Evolutionary conservation across 257 asterid species (phyloP).

Genomic region (Knoxia roxburghii): DNA sequence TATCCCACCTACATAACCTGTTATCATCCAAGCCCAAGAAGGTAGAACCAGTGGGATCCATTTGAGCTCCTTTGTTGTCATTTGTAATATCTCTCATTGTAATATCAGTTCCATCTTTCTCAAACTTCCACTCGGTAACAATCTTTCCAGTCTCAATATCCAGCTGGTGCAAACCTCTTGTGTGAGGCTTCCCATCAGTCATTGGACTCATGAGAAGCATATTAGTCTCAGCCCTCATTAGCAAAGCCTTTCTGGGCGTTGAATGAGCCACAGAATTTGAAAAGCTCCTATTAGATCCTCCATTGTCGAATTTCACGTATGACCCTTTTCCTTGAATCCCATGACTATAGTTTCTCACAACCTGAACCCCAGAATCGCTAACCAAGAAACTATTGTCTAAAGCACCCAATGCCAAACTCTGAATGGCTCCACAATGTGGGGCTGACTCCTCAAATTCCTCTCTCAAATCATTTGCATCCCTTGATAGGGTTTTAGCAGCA

Average conservation of each 20-base stretch:
- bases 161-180: slow-evolving; percentile 82
- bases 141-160: slow-evolving; percentile 85
- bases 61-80: slow-evolving; percentile 84
- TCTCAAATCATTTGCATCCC: slow-evolving; percentile 44
- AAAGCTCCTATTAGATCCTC: slow-evolving; percentile 36
- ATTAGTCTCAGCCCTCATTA: slow-evolving; percentile 87
- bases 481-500: slow-evolving; percentile 37
- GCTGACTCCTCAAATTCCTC: slow-evolving; percentile 92
- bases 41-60: slow-evolving; percentile 94
- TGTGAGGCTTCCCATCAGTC: slow-evolving; percentile 53
- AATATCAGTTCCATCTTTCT: slow-evolving; percentile 89
- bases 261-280: slow-evolving; percentile 21
- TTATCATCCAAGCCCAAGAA: slow-evolving; percentile 94
- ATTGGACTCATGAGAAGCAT: slow-evolving; percentile 95
- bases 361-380: slow-evolving; percentile 83
- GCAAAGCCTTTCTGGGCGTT: slow-evolving; percentile 85
- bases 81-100: slow-evolving; percentile 87
- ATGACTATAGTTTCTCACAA: slow-evolving; percentile 69
- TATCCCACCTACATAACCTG: slow-evolving; percentile 94
- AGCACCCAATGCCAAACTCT: slow-evolving; percentile 92
- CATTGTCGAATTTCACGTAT: slow-evolving; percentile 65
- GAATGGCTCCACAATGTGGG: slow-evolving; percentile 53
- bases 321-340: slow-evolving; percentile 92
- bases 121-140: slow-evolving; percentile 93
- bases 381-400: slow-evolving; percentile 89